Conservation (phyloP, 2,329 filamentous ascomycete genomes). For the Fusarium verrucosum region DNA sequence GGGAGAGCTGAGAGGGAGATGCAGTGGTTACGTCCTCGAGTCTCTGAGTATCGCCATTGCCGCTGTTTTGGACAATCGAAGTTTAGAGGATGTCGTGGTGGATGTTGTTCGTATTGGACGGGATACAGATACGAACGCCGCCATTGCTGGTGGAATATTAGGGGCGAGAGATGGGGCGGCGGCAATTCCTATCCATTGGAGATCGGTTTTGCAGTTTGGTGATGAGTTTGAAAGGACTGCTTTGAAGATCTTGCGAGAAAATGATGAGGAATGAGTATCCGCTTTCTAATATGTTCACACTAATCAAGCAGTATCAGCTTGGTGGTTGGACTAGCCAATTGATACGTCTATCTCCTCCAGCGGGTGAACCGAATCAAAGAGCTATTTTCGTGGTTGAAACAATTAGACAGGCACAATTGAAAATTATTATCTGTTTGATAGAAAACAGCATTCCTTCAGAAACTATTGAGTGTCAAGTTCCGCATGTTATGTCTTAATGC, state of each 20-base stretch:
- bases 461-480: too few relatives aligned
- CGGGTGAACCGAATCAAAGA: too few relatives aligned
- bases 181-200: constrained; percentile 55
- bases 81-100: constrained; percentile 55
- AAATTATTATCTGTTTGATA: too few relatives aligned
- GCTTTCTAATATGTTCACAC: too few relatives aligned
- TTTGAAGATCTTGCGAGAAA: constrained; percentile 3
- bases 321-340: too few relatives aligned
- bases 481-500: too few relatives aligned
- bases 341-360: too few relatives aligned
- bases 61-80: constrained; percentile 53
- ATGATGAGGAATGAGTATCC: background rate
- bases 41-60: constrained; percentile 54
- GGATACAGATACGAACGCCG: constrained; percentile 59
- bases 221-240: constrained; percentile 47
- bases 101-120: constrained; percentile 57
- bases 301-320: too few relatives aligned
- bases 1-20: constrained; percentile 42
- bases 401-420: too few relatives aligned
- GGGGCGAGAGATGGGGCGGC: constrained; percentile 56
- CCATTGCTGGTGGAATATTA: constrained; percentile 57
- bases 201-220: constrained; percentile 51
- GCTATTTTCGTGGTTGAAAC: too few relatives aligned
- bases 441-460: too few relatives aligned
- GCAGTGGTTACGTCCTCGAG: constrained; percentile 55